Evolutionary conservation across 1,139 yeast genomes (phyloP), one percentile per base, ranked within the genome.

Genomic region (Sugiyamaella castrensis): DNA sequence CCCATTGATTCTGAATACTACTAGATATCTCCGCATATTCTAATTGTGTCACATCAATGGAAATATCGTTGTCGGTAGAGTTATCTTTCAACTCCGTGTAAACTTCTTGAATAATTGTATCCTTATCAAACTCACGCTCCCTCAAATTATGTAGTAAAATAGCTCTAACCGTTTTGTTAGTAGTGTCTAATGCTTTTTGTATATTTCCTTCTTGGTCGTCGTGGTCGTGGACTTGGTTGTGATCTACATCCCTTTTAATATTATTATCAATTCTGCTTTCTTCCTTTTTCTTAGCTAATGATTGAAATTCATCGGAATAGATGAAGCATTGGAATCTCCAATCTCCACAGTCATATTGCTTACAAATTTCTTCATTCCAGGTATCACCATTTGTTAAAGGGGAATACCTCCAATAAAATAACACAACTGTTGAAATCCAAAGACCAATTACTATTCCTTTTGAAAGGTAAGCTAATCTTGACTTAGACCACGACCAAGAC

Each of bases 241-340:
- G 32, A 13, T 11, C 46, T 16, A 6, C 26, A 10, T 26, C 39
- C 27, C 27, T 36, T 11, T 26, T 16, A 9, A 42, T 35, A 34
- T 35, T 19, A 16, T 13, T 35, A 8, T 36, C 40, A 4, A 37
- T 34, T 30, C 37, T 27, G 12, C 16, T 31, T 12, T 29, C 19
- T 3, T 37, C 12, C 32, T 45, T 32, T 11, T 43, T 8, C n/a
- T 37, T 36, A 37, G 35, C 12, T 27, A 16, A 4, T 27, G 16
- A 38, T 29, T 46, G 43, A 27, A 19, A 34, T 13, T 39, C 46
- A 27, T 47, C 58, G 54, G 19, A 52, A 47, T 11, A 48, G 41
- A 42, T 42, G n/a, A 42, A 42, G 50, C 66, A 60, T 32, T 59
- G 54, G 29, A 68, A 54, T 41, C 65, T 66, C 54, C 67, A 56